Conservation (phyloP, 176 grass and related monocot species). For the Poa annua region DNA sequence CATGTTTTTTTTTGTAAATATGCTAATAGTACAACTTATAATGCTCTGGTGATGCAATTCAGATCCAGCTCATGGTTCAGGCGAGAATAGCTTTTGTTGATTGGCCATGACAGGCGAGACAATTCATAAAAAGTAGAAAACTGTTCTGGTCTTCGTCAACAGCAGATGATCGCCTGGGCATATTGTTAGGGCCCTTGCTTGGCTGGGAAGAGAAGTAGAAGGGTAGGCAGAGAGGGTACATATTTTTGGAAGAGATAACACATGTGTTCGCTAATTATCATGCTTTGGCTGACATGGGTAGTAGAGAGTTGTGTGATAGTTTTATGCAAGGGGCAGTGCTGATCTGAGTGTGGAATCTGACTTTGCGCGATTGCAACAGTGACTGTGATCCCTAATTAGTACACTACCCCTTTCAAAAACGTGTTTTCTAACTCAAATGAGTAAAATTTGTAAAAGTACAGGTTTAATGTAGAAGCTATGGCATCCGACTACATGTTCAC, state of each 20-base stretch:
- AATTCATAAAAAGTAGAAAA: not conserved
- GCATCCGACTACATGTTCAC: not conserved
- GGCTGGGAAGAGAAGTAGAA: constrained; percentile 3
- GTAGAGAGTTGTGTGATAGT: not conserved
- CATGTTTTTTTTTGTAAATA: constrained; percentile 6
- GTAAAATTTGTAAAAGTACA: not conserved
- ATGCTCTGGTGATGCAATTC: not conserved
- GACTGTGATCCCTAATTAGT: not conserved
- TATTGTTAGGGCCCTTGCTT: not conserved
- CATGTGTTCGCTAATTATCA: not conserved
- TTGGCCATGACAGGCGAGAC: not conserved
- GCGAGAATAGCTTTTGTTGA: constrained; percentile 21
- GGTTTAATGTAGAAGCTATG: not conserved
- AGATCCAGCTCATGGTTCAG: constrained; percentile 15
- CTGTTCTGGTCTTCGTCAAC: not conserved
- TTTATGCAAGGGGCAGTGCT: not conserved
- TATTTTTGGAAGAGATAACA: not conserved
- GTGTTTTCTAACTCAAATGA: not conserved
- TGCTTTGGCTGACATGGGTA: not conserved
- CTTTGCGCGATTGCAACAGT: not conserved
- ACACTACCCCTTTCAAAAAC: not conserved
- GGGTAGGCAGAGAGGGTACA: not conserved
- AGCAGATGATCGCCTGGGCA: not conserved
- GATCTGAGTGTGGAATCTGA: not conserved
- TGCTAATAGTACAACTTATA: not conserved